These are phyloP conservation scores for Nitzschia palea DNA, from an alignment of 108 stramenopile species.

Conservation along the genomic window DNA sequence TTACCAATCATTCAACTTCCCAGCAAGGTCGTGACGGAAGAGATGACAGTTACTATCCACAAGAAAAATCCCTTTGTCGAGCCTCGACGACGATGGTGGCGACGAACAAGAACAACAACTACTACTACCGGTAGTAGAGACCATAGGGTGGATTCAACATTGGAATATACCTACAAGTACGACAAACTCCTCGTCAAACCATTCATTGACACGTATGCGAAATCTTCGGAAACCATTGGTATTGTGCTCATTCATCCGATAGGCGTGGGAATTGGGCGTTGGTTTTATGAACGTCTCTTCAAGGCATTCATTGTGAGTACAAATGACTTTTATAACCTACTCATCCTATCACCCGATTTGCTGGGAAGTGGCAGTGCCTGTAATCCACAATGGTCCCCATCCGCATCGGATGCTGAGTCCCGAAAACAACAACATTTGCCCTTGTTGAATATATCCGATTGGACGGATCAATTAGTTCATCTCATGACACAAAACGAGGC, in stretches of 20 bases:
- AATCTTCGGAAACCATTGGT: constrained; percentile 20
- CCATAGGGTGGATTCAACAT: background rate
- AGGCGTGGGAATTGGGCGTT: constrained; percentile 60
- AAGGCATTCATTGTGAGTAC: constrained; percentile 12
- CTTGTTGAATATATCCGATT: constrained; percentile 54
- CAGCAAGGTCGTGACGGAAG: background rate
- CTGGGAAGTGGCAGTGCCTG: constrained; percentile 55
- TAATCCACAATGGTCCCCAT: constrained; percentile 19
- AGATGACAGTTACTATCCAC: background rate
- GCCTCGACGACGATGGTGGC: too few relatives aligned
- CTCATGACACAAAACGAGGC: constrained; percentile 44
- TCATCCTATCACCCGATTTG: constrained; percentile 53
- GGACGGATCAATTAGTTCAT: constrained; percentile 44
- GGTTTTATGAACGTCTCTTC: constrained; percentile 64
- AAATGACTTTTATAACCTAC: background rate
- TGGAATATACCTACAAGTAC: background rate
- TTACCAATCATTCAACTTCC: too few relatives aligned
- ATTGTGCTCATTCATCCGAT: constrained; percentile 63
- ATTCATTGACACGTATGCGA: background rate
- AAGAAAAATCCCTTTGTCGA: too few relatives aligned
- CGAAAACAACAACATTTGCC: constrained; percentile 24
- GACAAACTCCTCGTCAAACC: background rate
- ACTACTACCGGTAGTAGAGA: too few relatives aligned
- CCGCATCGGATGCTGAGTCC: background rate
- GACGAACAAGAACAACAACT: too few relatives aligned